phyloP scores from a whole-genome alignment of 805 yeast species.

The Saccharomycopsis amapae region DNA sequence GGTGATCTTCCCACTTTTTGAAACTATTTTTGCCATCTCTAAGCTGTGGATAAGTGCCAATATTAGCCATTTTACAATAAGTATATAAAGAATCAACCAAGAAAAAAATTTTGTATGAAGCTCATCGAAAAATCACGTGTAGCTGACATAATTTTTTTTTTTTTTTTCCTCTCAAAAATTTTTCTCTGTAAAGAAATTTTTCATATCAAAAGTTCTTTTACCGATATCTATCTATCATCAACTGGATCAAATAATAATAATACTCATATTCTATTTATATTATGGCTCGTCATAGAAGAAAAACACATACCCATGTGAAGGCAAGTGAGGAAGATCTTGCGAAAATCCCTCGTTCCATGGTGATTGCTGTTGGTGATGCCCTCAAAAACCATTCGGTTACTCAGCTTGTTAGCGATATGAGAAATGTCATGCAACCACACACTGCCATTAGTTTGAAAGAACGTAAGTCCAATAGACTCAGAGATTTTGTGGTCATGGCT shows the following conservation, averaged over 20 bases:
- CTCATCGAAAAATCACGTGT: constrained; percentile 4
- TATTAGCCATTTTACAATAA: neutral
- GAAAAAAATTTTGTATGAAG: constrained; percentile 1
- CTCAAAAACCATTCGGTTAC: constrained; percentile 73
- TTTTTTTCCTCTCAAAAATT: neutral
- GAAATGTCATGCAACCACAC: constrained; percentile 92
- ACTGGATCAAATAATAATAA: neutral
- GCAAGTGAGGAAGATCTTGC: constrained; percentile 57
- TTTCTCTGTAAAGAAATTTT: neutral
- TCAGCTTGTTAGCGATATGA: constrained; percentile 80
- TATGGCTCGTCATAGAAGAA: constrained; percentile 53
- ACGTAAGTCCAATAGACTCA: constrained; percentile 77
- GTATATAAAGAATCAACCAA: neutral
- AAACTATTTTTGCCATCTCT: neutral
- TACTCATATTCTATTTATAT: too few species aligned
- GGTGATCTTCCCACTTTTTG: constrained; percentile 1
- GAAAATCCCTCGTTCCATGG: constrained; percentile 89
- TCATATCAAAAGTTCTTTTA: too few species aligned
- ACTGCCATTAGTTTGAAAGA: constrained; percentile 87
- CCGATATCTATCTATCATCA: too few species aligned
- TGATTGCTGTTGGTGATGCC: constrained; percentile 73
- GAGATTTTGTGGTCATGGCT: constrained; percentile 96
- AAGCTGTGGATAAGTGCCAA: neutral
- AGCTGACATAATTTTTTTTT: neutral
- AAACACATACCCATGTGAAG: constrained; percentile 80